phyloP scores from a whole-genome alignment of 2,329 filamentous ascomycete species.

The Aspergillus fumigatiaffinis region DNA sequence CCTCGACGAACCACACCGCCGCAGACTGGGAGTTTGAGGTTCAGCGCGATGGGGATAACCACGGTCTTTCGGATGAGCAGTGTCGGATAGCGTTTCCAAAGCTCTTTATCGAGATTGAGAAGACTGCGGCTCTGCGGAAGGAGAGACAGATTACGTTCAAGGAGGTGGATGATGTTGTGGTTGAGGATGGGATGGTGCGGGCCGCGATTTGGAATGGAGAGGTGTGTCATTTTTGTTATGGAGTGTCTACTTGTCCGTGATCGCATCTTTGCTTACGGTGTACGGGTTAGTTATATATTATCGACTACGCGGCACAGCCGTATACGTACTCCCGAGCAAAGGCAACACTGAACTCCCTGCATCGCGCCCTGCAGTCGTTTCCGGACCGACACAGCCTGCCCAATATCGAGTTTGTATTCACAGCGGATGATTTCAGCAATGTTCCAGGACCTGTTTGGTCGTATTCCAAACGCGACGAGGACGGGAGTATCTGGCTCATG shows the following conservation, averaged over 20 bases:
- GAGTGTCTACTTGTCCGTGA: background rate
- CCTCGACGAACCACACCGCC: slow-evolving; percentile 2
- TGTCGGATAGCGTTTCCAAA: slow-evolving; percentile 41
- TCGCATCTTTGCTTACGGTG: background rate
- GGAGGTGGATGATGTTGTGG: slow-evolving; percentile 29
- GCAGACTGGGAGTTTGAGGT: slow-evolving; percentile 31
- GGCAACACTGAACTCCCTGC: slow-evolving; percentile 45
- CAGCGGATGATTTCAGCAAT: slow-evolving; percentile 43
- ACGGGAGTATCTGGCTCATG: slow-evolving; percentile 47
- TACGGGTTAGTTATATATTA: slow-evolving; percentile 31
- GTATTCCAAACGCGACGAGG: slow-evolving; percentile 39
- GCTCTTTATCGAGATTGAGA: slow-evolving; percentile 36
- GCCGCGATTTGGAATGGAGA: slow-evolving; percentile 35
- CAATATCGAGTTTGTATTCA: slow-evolving; percentile 49
- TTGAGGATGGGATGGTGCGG: slow-evolving; percentile 36
- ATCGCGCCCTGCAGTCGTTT: slow-evolving; percentile 45
- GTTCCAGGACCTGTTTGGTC: slow-evolving; percentile 39
- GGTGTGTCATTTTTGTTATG: slow-evolving; percentile 20
- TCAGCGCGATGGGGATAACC: slow-evolving; percentile 33
- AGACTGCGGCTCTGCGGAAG: slow-evolving; percentile 21
- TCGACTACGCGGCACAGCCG: slow-evolving; percentile 32
- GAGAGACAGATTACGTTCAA: slow-evolving; percentile 27
- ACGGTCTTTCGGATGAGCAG: slow-evolving; percentile 34
- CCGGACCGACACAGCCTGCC: slow-evolving; percentile 40
- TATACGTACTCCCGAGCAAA: slow-evolving; percentile 34